Base-by-base conservation (phyloP, 768 basidiomycete genomes). In the Lyophyllum decastes region DNA sequence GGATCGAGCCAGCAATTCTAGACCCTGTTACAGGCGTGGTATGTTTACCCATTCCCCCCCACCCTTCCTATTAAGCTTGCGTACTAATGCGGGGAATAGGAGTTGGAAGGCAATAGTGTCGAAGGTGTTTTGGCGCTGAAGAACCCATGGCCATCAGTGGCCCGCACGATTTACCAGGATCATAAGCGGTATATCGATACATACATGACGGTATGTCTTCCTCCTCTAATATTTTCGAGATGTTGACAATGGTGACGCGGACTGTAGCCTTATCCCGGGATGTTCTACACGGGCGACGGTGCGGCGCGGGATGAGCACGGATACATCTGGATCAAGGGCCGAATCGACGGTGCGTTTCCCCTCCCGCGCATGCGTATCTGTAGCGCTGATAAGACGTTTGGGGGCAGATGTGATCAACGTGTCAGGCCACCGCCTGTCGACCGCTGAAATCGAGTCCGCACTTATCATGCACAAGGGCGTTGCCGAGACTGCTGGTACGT, bases 251-350 rank as follows among this genome's bases (percentile, higher is more conserved):
- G 12, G 3, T n/a, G n/a, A n/a, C 34, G 21, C 17, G 55, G 33
- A 2, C n/a, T 43, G 10, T 49, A 76, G 77, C 90, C 91, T 24
- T 95, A 95, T 76, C 91, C 92, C 6, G 95, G 95, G 7, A 77
- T 81, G 70, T 98, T 93, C 82, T 97, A 90, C 75, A 98, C 96
- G n/a, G 97, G 97, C 22, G 96, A 99, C 66, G 97, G 96, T 44
- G 96, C 95, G 26, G 89, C 90, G 14, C 85, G 96, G 21, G 97
- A 98, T 68, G 86, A 89, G 63, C 87, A 98, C 64, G 97, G 96
- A 1, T 98, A 99, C 76, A 91, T 96, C 70, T 98, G 97, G 96
- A 98, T 99, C 74, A 94, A 94, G 73, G 97, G 96, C 51, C 87
- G 97, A 63, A 85, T 98, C 49, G 97, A 99, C 72, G 95, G 90